Conservation (phyloP, 768 basidiomycete genomes). For the Suillus paluster region DNA sequence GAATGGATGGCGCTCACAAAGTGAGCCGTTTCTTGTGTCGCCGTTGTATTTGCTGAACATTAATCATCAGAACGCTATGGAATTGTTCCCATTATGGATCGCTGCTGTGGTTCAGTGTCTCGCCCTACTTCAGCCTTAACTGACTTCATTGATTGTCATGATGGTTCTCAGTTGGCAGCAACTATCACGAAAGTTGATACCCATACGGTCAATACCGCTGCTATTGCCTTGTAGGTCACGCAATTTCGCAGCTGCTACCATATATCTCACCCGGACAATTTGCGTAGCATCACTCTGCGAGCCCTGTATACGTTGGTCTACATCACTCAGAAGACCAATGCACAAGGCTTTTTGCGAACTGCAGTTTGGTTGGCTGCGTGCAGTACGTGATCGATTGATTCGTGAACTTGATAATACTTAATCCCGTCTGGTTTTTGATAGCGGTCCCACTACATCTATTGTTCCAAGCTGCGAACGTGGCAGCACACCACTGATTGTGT, state of each 20-base stretch:
- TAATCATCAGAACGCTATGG: conserved; percentile 7
- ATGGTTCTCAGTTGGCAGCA: conserved; percentile 8
- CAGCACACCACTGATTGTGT: background rate
- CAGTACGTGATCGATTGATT: background rate
- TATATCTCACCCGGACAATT: background rate
- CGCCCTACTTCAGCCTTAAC: background rate
- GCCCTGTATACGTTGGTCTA: conserved; percentile 5
- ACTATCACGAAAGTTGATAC: conserved; percentile 5
- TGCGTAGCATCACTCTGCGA: conserved; percentile 7
- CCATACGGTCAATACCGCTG: conserved; percentile 5
- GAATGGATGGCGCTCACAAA: conserved; percentile 14
- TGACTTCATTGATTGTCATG: background rate
- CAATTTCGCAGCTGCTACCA: background rate
- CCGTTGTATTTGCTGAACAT: background rate
- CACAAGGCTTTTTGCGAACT: background rate
- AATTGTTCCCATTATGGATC: conserved; percentile 10
- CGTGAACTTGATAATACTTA: background rate
- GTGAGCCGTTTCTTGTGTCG: background rate
- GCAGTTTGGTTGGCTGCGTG: background rate
- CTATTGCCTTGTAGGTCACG: conserved; percentile 6
- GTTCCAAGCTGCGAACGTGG: background rate
- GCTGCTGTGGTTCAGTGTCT: conserved; percentile 7
- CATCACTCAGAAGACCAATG: conserved; percentile 1
- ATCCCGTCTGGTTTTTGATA: background rate
- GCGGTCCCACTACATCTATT: background rate